Conservation (phyloP, 2,329 filamentous ascomycete genomes). For the Fusarium clavum region DNA sequence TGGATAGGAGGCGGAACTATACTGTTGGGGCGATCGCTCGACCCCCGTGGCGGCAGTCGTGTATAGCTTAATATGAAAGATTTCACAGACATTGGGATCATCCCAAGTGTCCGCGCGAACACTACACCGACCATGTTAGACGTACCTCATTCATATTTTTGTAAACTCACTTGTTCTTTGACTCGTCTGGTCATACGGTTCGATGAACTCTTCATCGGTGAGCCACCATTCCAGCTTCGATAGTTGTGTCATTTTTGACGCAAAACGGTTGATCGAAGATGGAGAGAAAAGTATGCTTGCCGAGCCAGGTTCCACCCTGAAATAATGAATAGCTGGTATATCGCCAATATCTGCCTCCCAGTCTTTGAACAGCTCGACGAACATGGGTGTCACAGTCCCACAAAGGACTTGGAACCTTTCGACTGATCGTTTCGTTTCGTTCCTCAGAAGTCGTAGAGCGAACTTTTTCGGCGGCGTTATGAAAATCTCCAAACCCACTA, state of each 20-base stretch:
- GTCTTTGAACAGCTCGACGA: neutral
- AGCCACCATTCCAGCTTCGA: constrained; percentile 8
- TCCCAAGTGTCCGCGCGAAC: constrained; percentile 8
- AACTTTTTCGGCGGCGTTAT: constrained; percentile 11
- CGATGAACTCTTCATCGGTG: constrained; percentile 5
- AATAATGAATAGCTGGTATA: constrained; percentile 1
- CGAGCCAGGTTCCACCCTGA: constrained; percentile 9
- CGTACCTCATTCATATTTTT: neutral
- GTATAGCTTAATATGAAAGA: constrained; percentile 6
- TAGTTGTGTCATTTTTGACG: constrained; percentile 12
- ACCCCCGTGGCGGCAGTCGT: neutral
- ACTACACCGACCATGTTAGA: neutral
- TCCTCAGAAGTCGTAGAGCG: neutral
- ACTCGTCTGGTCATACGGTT: neutral
- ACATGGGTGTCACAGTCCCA: neutral
- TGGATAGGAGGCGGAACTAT: neutral
- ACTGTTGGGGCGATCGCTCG: neutral
- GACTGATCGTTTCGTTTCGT: neutral
- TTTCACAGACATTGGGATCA: constrained; percentile 4
- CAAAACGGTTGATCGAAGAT: constrained; percentile 1
- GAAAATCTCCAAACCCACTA: constrained; percentile 2
- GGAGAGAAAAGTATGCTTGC: constrained; percentile 15
- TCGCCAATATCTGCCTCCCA: neutral
- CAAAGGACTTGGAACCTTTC: neutral
- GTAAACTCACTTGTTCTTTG: constrained; percentile 17